Conservation (phyloP, 805 yeast species). For the Monosporozyma servazzii region DNA sequence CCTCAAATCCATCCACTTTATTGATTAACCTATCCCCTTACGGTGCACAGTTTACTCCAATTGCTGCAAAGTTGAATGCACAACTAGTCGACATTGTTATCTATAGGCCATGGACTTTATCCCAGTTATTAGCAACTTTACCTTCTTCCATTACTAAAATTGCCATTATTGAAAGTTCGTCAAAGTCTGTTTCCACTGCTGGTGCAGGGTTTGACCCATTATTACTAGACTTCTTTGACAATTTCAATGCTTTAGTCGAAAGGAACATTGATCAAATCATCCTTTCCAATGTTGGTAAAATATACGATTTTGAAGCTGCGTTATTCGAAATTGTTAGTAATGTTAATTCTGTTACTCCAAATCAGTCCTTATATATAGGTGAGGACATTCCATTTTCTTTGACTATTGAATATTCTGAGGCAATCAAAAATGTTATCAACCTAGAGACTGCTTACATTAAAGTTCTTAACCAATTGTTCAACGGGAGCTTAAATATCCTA, state of each 20-base stretch:
- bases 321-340: conserved; percentile 42
- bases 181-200: conserved; percentile 4
- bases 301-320: conserved; percentile 27
- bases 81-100: conserved; percentile 42
- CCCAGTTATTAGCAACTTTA: conserved; percentile 39
- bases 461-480: conserved; percentile 60
- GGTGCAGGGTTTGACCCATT: conserved; percentile 55
- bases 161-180: conserved; percentile 57
- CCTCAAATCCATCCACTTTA: background rate
- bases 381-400: conserved; percentile 4
- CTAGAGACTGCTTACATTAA: conserved; percentile 72
- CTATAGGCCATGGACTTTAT: conserved; percentile 64
- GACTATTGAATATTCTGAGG: background rate
- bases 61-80: conserved; percentile 17
- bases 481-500: conserved; percentile 44
- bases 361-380: conserved; percentile 59
- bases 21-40: conserved; percentile 58
- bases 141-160: conserved; percentile 50
- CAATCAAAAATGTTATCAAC: conserved; percentile 37
- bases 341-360: conserved; percentile 43
- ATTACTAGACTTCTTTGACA: conserved; percentile 64
- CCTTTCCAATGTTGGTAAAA: conserved; percentile 38
- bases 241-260: conserved; percentile 38
- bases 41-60: conserved; percentile 35
- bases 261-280: conserved; percentile 43